Evolutionary conservation across 176 grass and related monocot species (phyloP).

Genomic region (Rhipidocladum racemiflorum): DNA sequence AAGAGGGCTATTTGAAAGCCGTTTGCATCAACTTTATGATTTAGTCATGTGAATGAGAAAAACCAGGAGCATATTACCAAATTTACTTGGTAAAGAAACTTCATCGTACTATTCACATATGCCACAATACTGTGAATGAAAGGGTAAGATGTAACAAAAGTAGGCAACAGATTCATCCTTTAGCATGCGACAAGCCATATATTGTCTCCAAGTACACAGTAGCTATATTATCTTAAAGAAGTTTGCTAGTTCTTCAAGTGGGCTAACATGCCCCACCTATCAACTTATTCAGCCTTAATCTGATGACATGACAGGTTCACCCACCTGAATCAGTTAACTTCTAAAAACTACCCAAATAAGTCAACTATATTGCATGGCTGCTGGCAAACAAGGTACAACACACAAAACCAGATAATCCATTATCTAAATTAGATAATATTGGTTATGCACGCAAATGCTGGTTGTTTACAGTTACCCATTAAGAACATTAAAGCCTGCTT

Average conservation of each 20-base stretch:
- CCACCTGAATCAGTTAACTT: background rate
- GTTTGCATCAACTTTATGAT: background rate
- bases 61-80: background rate
- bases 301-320: background rate
- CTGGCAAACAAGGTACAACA: background rate
- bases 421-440: background rate
- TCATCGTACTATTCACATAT: background rate
- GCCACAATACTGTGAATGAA: conserved; percentile 16
- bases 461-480: background rate
- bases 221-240: background rate
- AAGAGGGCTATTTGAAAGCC: background rate
- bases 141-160: background rate
- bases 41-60: background rate
- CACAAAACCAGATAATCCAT: background rate
- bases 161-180: background rate
- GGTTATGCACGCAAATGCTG: background rate
- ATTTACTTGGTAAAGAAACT: conserved; percentile 7
- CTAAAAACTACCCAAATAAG: background rate
- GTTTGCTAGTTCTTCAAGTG: background rate
- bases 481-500: background rate
- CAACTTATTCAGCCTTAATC: background rate
- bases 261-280: background rate
- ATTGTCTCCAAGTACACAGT: background rate
- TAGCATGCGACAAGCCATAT: background rate
- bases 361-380: background rate